Evolutionary conservation across 768 basidiomycete species (phyloP).

Genomic region (Melanogaster broomeanus): DNA sequence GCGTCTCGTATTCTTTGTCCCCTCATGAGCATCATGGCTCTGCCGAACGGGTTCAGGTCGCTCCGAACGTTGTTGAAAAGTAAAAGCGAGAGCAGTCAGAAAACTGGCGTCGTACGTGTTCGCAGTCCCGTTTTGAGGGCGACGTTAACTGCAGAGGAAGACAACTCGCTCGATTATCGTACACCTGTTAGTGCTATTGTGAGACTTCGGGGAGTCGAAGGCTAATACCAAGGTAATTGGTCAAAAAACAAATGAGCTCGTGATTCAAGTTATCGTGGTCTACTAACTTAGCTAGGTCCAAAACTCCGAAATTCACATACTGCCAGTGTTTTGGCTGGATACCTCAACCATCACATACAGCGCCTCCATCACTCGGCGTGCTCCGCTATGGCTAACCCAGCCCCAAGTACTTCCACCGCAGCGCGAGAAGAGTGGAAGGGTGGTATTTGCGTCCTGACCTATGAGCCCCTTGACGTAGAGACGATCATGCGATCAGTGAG

Average conservation of each 20-base stretch:
- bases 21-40: constrained; percentile 15
- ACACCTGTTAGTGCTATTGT: no score
- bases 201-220: no score
- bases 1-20: constrained; percentile 2
- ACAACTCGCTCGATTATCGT: no score
- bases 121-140: not conserved
- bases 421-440: constrained; percentile 25
- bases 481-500: constrained; percentile 62
- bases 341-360: not conserved
- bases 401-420: constrained; percentile 25
- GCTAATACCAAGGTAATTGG: no score
- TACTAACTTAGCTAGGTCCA: no score
- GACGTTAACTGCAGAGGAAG: no score
- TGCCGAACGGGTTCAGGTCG: not conserved
- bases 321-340: not conserved
- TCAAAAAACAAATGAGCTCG: no score
- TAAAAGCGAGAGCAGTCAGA: not conserved
- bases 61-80: not conserved
- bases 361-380: not conserved
- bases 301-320: no score
- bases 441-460: constrained; percentile 53
- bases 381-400: constrained; percentile 19
- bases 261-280: no score
- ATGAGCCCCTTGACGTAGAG: constrained; percentile 55
- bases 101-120: not conserved